Evolutionary conservation across 2,329 filamentous ascomycete genomes (phyloP).

Genomic region (Penicillium nordicum): DNA sequence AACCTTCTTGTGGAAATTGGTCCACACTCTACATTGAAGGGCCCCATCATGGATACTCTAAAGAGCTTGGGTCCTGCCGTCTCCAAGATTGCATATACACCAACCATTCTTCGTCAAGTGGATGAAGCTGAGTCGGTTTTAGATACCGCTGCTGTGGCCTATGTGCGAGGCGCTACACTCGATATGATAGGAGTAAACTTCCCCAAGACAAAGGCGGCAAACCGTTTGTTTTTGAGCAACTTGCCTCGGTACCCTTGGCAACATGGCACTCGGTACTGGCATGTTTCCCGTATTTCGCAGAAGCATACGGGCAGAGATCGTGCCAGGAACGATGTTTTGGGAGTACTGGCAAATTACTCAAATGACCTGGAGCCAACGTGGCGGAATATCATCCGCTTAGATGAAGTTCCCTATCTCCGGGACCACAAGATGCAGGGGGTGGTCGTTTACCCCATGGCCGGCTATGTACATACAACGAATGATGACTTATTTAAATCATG

Average conservation of each 20-base stretch:
- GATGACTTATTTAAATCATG: not conserved
- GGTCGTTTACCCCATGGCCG: constrained; percentile 25
- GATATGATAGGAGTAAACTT: constrained; percentile 21
- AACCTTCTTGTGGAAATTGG: constrained; percentile 32
- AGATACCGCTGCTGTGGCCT: constrained; percentile 21
- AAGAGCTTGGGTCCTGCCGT: constrained; percentile 21
- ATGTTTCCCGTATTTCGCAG: constrained; percentile 43
- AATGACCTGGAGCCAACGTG: constrained; percentile 24
- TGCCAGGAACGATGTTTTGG: constrained; percentile 28
- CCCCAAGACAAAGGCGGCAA: constrained; percentile 11
- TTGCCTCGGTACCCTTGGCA: constrained; percentile 51
- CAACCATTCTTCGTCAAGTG: constrained; percentile 24
- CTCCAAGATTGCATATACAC: constrained; percentile 19
- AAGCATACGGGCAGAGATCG: constrained; percentile 23
- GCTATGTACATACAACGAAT: constrained; percentile 16
- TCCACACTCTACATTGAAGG: constrained; percentile 36
- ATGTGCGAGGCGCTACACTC: constrained; percentile 15
- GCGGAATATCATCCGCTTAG: constrained; percentile 27
- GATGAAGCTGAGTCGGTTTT: constrained; percentile 23
- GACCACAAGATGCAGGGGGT: constrained; percentile 35
- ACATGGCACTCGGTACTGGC: constrained; percentile 44
- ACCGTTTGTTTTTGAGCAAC: constrained; percentile 23
- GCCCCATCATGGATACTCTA: constrained; percentile 26
- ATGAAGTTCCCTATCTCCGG: constrained; percentile 26
- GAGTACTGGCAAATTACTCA: constrained; percentile 26